Base-by-base conservation (phyloP, 768 basidiomycete species). In the Tulasnella sp. region DNA sequence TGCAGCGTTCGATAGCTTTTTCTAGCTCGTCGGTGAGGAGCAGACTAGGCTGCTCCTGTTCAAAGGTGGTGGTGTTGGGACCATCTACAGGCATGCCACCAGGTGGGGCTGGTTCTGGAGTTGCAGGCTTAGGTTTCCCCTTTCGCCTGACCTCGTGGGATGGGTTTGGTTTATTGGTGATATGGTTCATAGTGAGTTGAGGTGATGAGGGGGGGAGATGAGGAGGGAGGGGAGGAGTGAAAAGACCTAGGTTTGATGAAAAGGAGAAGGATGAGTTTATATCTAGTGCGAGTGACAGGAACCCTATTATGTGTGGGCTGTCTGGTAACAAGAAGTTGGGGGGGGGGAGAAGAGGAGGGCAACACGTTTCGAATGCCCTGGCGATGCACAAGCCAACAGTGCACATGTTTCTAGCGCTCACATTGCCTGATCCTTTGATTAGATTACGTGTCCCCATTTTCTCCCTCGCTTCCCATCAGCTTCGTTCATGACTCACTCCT, bases 1-100 rank as follows among this genome's bases (percentile, higher is more conserved):
- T 86, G 80, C 88, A 89, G 18, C 88, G 85, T n/a, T 85, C 85
- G 68, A 88, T 83, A 4, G 89, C 89, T 74, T 86, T 87, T n/a
- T 87, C 83, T 31, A 88, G 83, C 80, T 89, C 88, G 14, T 85
- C 84, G 0, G 87, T 88, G 12, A 89, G 86, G 0, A 89, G 85
- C 19, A 89, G 80, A 1, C 89, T 87, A 12, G 87, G 76, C 36
- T 62, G 76, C 31, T 77, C 76, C 71, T 56, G 76, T 52, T 40
- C n/a, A 27, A 77, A 58, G 0, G 48, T 62, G 76, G 56, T 62
- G 40, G 19, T 36, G 21, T 6, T 27, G 31, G 73, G 73, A 68
- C 62, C 62, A 27, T 74, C 73, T 14, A 74, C n/a, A 36, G 73
- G 73, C n/a, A 74, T 12, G 21, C 39, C 73, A 39, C 73, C 73